Conservation (phyloP, 441 rosid genomes). For the Gossypium lobatum region DNA sequence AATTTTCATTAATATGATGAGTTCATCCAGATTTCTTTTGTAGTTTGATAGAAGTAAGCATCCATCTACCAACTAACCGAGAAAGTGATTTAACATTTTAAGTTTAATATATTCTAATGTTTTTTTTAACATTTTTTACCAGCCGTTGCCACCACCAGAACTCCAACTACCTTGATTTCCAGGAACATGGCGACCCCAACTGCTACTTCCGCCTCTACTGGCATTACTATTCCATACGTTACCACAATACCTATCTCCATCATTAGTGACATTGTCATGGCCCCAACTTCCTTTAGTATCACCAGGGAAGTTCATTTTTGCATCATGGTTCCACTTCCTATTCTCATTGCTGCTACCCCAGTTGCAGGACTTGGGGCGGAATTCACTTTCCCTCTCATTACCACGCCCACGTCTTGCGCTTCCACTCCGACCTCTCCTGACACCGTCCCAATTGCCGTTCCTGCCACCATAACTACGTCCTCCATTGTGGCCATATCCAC, state of each 20-base stretch:
- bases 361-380: neutral
- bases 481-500: neutral
- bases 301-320: neutral
- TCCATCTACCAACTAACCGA: no score
- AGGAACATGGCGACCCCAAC: neutral
- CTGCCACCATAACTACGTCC: conserved; percentile 1
- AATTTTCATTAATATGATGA: no score
- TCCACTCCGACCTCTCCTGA: neutral
- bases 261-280: neutral
- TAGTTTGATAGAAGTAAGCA: no score
- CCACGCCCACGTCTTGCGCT: neutral
- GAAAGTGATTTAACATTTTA: no score
- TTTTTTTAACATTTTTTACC: no score
- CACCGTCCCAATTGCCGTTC: conserved; percentile 26
- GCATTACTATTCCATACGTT: neutral
- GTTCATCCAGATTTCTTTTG: no score
- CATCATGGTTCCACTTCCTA: neutral
- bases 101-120: no score
- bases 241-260: conserved; percentile 6
- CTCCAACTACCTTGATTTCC: neutral
- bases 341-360: neutral
- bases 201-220: neutral
- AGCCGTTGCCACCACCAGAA: neutral
- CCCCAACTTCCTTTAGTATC: neutral
- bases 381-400: neutral